These are phyloP conservation scores for Rhododendron simsii DNA, from an alignment of 148 eudicot species.

Conservation along the genomic window DNA sequence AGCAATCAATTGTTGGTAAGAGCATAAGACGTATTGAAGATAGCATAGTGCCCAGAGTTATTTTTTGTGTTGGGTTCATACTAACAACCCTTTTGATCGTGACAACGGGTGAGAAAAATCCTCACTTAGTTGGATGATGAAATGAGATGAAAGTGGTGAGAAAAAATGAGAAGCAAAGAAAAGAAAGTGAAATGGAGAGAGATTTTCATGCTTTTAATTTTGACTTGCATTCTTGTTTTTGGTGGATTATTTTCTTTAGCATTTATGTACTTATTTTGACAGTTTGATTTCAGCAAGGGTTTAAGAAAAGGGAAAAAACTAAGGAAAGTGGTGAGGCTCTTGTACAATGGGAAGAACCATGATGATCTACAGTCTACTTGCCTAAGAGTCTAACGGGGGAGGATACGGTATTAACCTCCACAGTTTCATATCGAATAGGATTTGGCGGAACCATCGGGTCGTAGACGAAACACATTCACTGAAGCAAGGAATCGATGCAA, in stretches of 20 bases:
- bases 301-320: conserved; percentile 43
- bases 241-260: background rate
- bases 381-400: conserved; percentile 16
- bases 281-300: conserved; percentile 39
- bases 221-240: background rate
- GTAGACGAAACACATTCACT: no score
- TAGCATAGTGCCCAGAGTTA: background rate
- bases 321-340: conserved; percentile 56
- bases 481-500: no score
- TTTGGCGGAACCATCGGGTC: no score
- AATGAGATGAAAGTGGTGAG: background rate
- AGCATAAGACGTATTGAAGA: background rate
- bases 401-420: no score
- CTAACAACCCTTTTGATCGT: background rate
- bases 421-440: no score
- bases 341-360: conserved; percentile 76
- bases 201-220: no score
- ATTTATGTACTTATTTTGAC: background rate
- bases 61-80: background rate
- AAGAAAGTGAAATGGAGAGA: no score
- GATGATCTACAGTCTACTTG: conserved; percentile 81
- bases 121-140: background rate
- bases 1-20: background rate
- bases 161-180: no score
- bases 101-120: background rate